phyloP scores from a whole-genome alignment of 2,329 filamentous ascomycete genomes.

The Microdochium paspali region DNA sequence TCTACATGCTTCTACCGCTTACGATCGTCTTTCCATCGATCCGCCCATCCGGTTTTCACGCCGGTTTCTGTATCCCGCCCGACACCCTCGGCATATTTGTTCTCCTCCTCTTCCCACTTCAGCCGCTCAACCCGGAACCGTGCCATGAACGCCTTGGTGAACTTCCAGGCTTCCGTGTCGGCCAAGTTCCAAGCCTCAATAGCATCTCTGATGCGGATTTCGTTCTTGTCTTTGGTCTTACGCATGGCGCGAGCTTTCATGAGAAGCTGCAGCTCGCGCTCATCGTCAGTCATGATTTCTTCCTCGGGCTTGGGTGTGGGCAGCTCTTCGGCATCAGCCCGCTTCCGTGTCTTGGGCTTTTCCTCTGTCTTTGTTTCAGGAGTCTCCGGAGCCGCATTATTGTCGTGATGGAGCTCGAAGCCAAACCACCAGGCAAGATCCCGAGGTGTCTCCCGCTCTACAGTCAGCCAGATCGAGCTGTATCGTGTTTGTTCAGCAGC shows the following conservation, averaged over 20 bases:
- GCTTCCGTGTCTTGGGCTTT: not conserved
- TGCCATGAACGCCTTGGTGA: constrained; percentile 59
- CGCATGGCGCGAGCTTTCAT: constrained; percentile 39
- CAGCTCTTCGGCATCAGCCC: constrained; percentile 11
- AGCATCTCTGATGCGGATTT: constrained; percentile 39
- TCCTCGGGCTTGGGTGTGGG: constrained; percentile 48
- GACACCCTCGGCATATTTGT: constrained; percentile 52
- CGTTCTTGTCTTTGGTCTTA: constrained; percentile 29
- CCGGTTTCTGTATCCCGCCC: constrained; percentile 34
- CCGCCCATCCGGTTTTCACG: constrained; percentile 18
- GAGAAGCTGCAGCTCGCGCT: constrained; percentile 42
- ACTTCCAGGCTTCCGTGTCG: constrained; percentile 71
- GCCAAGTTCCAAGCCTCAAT: constrained; percentile 61
- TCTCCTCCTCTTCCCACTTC: constrained; percentile 63
- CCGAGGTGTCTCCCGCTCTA: constrained; percentile 45
- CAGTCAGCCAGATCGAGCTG: constrained; percentile 72
- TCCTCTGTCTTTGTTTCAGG: constrained; percentile 31
- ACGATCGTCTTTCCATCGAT: constrained; percentile 25
- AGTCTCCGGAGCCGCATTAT: constrained; percentile 50
- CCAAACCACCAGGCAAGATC: constrained; percentile 87
- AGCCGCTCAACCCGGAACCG: constrained; percentile 51
- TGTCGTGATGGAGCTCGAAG: constrained; percentile 34
- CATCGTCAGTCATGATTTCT: constrained; percentile 36
- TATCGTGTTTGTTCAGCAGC: constrained; percentile 56
- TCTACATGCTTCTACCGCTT: constrained; percentile 1